phyloP scores from a whole-genome alignment of 208 protist species.

The Leishmania amazonensis region DNA sequence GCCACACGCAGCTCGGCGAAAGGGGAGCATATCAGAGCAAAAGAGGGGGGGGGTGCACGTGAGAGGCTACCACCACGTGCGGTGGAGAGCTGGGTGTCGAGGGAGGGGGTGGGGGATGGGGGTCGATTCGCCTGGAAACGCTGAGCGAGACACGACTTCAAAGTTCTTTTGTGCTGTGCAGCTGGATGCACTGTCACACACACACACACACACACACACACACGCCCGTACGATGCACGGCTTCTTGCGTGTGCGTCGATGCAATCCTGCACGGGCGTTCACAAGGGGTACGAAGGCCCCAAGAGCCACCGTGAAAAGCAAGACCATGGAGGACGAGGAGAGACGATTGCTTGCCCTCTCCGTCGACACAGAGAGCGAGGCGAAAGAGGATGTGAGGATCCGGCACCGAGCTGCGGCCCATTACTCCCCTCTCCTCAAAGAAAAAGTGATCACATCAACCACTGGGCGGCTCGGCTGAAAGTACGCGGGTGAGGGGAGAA shows the following conservation, averaged over 20 bases:
- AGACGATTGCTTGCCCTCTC: neutral
- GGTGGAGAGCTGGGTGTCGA: neutral
- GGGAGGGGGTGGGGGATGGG: neutral
- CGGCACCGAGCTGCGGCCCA: neutral
- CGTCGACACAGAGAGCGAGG: neutral
- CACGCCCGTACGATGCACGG: neutral
- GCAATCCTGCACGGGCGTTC: neutral
- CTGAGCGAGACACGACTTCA: neutral
- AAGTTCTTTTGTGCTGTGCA: neutral
- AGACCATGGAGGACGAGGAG: neutral
- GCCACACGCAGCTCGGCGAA: too few relatives aligned
- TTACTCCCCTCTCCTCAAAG: neutral
- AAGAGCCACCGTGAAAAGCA: neutral
- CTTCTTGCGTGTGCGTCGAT: conserved; percentile 1
- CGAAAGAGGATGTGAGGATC: neutral
- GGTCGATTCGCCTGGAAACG: neutral
- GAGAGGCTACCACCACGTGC: neutral
- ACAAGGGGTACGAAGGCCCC: neutral
- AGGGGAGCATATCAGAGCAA: neutral
- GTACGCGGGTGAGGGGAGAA: neutral
- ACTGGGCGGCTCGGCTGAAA: neutral
- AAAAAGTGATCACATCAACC: neutral
- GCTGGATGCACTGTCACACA: neutral
- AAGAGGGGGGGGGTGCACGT: neutral
- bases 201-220: neutral